These are phyloP conservation scores for Salix caprea DNA, from an alignment of 345 rosid genomes.

Conservation along the genomic window DNA sequence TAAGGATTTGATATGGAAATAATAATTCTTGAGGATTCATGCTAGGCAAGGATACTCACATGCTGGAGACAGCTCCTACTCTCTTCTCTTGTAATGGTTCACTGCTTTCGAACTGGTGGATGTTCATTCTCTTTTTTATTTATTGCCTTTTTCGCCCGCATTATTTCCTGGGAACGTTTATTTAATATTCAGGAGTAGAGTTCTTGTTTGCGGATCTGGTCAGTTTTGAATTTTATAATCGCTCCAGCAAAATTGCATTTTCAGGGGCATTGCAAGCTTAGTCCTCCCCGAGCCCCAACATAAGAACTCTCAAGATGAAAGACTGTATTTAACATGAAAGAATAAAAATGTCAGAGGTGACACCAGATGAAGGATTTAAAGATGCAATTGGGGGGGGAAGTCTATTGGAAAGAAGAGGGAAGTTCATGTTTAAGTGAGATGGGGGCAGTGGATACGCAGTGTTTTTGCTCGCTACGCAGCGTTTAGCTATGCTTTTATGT, in stretches of 20 bases:
- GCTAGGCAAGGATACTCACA: slow-evolving; percentile 21
- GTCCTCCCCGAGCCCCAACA: not conserved
- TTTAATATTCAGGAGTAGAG: slow-evolving; percentile 9
- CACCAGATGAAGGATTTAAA: too few species aligned
- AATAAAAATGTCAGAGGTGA: too few species aligned
- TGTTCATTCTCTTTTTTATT: slow-evolving; percentile 3
- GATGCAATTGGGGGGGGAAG: too few species aligned
- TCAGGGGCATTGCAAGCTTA: not conserved
- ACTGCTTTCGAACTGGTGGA: slow-evolving; percentile 22
- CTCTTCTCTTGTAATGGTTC: slow-evolving; percentile 17
- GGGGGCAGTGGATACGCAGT: too few species aligned
- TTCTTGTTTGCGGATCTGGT: slow-evolving; percentile 16
- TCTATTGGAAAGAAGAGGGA: too few species aligned
- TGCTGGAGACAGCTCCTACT: slow-evolving; percentile 19
- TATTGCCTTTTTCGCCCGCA: not conserved
- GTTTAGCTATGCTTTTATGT: too few species aligned
- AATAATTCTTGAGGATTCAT: slow-evolving; percentile 11
- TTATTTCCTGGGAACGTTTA: slow-evolving; percentile 9
- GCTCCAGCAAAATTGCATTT: not conserved
- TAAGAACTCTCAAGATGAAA: not conserved
- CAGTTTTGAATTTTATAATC: slow-evolving; percentile 14
- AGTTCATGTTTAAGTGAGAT: too few species aligned
- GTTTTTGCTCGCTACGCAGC: too few species aligned
- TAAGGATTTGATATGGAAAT: slow-evolving; percentile 10
- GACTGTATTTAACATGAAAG: too few species aligned